Percentiles rank a stretch among this genome's conserved stretches.
Conservation (phyloP, 805 yeast species). For the Zygoascus flipseniorum region DNA sequence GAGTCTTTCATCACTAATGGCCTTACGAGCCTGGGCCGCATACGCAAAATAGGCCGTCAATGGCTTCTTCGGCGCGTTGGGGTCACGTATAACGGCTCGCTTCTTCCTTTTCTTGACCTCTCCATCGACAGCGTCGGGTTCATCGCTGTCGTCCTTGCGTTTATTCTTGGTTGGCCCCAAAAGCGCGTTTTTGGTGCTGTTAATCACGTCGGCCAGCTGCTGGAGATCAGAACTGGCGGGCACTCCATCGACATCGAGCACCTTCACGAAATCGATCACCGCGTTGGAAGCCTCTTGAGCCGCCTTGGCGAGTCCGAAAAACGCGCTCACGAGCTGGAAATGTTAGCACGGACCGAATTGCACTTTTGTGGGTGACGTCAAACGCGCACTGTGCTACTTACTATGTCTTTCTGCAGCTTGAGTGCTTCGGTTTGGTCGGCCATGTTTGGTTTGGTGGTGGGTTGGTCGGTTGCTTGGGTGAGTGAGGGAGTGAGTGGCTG, state of each 20-base stretch:
- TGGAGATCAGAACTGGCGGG: conserved; percentile 38
- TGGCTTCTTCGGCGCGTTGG: conserved; percentile 94
- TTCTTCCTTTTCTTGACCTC: conserved; percentile 38
- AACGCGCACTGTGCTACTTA: too few species aligned
- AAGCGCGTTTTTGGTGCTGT: conserved; percentile 23
- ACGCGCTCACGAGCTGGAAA: conserved; percentile 58
- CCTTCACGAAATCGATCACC: conserved; percentile 65
- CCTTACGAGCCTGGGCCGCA: conserved; percentile 64
- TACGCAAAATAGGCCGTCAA: conserved; percentile 77
- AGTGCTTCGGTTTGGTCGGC: conserved; percentile 8
- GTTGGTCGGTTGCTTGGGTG: not conserved
- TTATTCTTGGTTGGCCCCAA: conserved; percentile 9
- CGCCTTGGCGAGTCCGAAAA: conserved; percentile 77
- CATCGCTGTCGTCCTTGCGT: not conserved
- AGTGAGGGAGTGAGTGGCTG: not conserved
- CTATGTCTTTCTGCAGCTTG: conserved; percentile 29
- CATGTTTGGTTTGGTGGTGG: not conserved
- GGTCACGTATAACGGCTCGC: conserved; percentile 46
- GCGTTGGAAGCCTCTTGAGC: conserved; percentile 79
- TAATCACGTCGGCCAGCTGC: conserved; percentile 17
- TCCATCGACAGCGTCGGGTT: not conserved
- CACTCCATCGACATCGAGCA: conserved; percentile 37
- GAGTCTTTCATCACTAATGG: conserved; percentile 59
- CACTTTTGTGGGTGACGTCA: too few species aligned
- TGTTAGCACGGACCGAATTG: too few species aligned